Conservation (phyloP, 768 basidiomycete species). For the Serendipita indica region DNA sequence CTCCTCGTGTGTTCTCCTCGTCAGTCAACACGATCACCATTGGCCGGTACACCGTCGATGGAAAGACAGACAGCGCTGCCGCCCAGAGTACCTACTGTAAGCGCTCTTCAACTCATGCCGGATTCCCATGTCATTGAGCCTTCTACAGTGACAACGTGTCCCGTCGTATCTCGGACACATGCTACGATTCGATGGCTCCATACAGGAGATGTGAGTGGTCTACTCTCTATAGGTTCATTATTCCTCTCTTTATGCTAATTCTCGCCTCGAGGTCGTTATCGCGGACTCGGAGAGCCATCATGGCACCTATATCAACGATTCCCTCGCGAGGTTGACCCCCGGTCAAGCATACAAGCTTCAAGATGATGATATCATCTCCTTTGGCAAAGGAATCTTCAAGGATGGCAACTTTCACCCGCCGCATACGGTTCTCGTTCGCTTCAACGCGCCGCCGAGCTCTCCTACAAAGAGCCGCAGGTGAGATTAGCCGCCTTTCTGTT, state of each 20-base stretch:
- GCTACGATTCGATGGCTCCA: background rate
- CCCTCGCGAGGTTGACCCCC: background rate
- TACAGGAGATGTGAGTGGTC: background rate
- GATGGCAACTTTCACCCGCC: background rate
- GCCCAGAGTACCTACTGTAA: background rate
- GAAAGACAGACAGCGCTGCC: background rate
- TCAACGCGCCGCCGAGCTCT: background rate
- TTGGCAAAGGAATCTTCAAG: slow-evolving; percentile 6
- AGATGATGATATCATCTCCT: background rate
- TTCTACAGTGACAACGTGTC: background rate
- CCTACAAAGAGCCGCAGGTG: background rate
- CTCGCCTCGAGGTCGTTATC: background rate
- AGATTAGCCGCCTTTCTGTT: background rate
- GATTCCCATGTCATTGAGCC: background rate
- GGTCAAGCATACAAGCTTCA: slow-evolving; percentile 1
- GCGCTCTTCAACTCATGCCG: background rate
- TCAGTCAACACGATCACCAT: background rate
- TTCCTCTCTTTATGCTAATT: background rate
- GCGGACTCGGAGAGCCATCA: background rate
- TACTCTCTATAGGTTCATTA: background rate
- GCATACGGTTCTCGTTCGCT: background rate
- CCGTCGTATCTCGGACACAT: background rate
- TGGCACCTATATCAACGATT: slow-evolving; percentile 1
- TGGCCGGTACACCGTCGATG: background rate
- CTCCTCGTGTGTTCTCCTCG: background rate